These are phyloP conservation scores for Glycine tomentella DNA, from an alignment of 306 rosid species.

Conservation along the genomic window DNA sequence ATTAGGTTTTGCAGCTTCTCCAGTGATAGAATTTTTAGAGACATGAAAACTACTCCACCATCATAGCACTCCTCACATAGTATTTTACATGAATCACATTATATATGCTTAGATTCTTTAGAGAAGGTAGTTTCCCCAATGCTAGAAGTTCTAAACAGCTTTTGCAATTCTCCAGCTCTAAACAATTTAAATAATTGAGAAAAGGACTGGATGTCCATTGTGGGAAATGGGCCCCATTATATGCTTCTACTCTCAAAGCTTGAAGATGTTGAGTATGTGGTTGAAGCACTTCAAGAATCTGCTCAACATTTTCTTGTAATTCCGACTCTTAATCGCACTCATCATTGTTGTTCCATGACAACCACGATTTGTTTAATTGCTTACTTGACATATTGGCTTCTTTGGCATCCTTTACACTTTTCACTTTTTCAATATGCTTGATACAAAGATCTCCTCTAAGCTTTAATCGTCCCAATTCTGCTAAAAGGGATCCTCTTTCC, in stretches of 20 bases:
- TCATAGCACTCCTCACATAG: neutral
- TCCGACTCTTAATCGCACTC: too few relatives aligned
- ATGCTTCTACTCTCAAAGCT: neutral
- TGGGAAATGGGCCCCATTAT: slow-evolving; percentile 18
- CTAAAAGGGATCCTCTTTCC: slow-evolving; percentile 18
- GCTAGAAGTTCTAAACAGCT: neutral
- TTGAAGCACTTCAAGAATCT: slow-evolving; percentile 41
- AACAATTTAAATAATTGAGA: too few relatives aligned
- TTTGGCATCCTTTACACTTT: neutral
- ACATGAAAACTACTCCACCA: neutral
- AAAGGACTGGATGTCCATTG: slow-evolving; percentile 35
- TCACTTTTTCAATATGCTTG: neutral
- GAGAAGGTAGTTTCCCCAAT: neutral
- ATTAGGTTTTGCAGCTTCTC: too few relatives aligned
- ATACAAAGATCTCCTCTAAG: slow-evolving; percentile 37
- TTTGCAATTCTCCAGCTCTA: too few relatives aligned
- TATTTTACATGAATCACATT: neutral
- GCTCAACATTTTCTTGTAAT: slow-evolving; percentile 8
- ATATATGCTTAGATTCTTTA: neutral
- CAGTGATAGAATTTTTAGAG: too few relatives aligned
- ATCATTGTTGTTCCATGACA: too few relatives aligned
- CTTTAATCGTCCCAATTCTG: slow-evolving; percentile 28
- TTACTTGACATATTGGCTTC: neutral
- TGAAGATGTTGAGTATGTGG: too few relatives aligned
- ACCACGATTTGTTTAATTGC: neutral